These are phyloP conservation scores for Scheffersomyces insectosa DNA, from an alignment of 1,139 yeast species.

Conservation along the genomic window DNA sequence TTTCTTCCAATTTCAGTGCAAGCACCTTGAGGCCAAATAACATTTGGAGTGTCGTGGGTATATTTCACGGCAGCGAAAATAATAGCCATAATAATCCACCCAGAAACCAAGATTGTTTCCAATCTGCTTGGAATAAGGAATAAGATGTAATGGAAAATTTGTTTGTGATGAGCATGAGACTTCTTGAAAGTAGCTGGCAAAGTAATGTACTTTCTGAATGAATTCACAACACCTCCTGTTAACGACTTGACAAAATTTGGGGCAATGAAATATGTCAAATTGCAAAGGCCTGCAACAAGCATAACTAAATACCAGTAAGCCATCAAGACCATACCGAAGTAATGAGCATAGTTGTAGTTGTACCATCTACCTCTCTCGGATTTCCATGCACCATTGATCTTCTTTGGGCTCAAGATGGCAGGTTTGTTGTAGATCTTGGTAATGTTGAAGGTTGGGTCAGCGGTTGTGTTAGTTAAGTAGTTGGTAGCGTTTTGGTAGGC, in stretches of 20 bases:
- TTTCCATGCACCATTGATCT: slow-evolving; percentile 31
- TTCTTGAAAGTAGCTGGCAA: slow-evolving; percentile 46
- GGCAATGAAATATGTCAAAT: slow-evolving; percentile 29
- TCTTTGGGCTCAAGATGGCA: slow-evolving; percentile 20
- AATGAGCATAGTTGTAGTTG: slow-evolving; percentile 45
- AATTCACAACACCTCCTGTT: slow-evolving; percentile 35
- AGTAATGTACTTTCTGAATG: slow-evolving; percentile 15
- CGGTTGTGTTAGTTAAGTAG: slow-evolving; percentile 26
- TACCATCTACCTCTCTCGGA: slow-evolving; percentile 42
- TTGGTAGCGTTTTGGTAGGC: slow-evolving; percentile 41
- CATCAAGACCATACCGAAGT: slow-evolving; percentile 51
- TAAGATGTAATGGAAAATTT: slow-evolving; percentile 28
- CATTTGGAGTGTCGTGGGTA: slow-evolving; percentile 36
- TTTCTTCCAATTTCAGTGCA: slow-evolving; percentile 50
- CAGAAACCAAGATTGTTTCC: slow-evolving; percentile 25
- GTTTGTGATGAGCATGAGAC: slow-evolving; percentile 37
- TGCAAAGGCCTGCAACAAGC: slow-evolving; percentile 46
- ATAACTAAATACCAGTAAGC: slow-evolving; percentile 47
- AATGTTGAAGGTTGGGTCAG: slow-evolving; percentile 27
- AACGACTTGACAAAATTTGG: slow-evolving; percentile 35
- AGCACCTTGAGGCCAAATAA: slow-evolving; percentile 26
- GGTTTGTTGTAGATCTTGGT: slow-evolving; percentile 33
- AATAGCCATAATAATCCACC: slow-evolving; percentile 45
- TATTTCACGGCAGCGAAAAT: slow-evolving; percentile 44
- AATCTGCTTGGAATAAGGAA: slow-evolving; percentile 19